phyloP scores from a whole-genome alignment of 1,284 basidiomycete genomes.

The Cutaneotrichosporon mucoides region DNA sequence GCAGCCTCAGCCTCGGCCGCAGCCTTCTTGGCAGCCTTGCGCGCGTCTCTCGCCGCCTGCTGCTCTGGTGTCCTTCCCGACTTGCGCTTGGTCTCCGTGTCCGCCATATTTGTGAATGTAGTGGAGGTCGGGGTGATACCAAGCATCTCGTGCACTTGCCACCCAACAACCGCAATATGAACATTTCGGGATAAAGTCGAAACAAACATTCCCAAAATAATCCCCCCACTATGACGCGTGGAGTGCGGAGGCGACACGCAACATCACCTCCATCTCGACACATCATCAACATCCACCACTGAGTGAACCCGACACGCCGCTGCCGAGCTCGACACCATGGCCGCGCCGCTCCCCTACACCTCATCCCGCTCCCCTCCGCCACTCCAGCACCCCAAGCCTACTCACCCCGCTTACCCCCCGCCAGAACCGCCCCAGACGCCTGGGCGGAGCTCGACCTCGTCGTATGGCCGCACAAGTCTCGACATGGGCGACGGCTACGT shows the following conservation, averaged over 20 bases:
- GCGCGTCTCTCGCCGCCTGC: slow-evolving; percentile 40
- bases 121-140: not conserved
- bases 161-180: not conserved
- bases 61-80: slow-evolving; percentile 40
- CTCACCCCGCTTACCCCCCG: slow-evolving; percentile 75
- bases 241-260: not conserved
- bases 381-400: slow-evolving; percentile 81
- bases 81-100: slow-evolving; percentile 55
- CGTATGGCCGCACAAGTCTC: slow-evolving; percentile 51
- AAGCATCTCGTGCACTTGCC: slow-evolving; percentile 1
- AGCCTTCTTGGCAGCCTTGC: slow-evolving; percentile 33
- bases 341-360: slow-evolving; percentile 41
- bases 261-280: not conserved
- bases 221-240: not conserved
- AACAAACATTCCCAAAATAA: not conserved
- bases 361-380: slow-evolving; percentile 66
- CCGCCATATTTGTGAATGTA: slow-evolving; percentile 10
- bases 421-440: slow-evolving; percentile 82
- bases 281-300: not conserved
- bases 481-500: slow-evolving; percentile 37
- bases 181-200: slow-evolving; percentile 17
- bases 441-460: slow-evolving; percentile 37
- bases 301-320: not conserved
- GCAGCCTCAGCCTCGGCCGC: slow-evolving; percentile 12
- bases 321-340: slow-evolving; percentile 6